These are phyloP conservation scores for Candida loeiensis DNA, from an alignment of 805 yeast genomes.

Conservation along the genomic window DNA sequence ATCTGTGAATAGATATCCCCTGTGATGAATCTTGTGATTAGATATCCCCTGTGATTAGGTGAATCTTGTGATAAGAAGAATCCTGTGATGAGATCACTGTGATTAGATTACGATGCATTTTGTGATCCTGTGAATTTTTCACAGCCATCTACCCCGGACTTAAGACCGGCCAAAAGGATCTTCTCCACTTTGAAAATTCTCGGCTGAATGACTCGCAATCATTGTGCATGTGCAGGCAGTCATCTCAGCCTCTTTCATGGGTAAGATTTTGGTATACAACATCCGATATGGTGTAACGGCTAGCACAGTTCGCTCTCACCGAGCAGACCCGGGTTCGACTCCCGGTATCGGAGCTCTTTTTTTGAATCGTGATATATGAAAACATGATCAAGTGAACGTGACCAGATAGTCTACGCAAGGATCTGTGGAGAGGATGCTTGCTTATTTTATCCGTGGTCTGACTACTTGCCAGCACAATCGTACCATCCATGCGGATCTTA, in stretches of 20 bases:
- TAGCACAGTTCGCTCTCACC: slow-evolving; percentile 83
- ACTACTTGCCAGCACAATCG: neutral
- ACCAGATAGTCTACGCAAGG: no score
- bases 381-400: no score
- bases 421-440: no score
- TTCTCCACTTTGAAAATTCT: neutral
- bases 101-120: no score
- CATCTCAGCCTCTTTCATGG: neutral
- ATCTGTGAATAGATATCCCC: no score
- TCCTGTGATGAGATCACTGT: no score
- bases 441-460: neutral
- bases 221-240: neutral
- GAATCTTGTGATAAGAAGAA: no score
- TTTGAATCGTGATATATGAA: neutral
- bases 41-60: no score
- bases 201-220: neutral
- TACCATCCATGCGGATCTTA: neutral
- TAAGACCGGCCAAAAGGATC: neutral
- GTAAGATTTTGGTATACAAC: neutral
- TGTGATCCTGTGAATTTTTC: neutral
- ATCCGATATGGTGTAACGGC: slow-evolving; percentile 80
- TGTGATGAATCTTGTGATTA: no score
- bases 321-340: slow-evolving; percentile 84
- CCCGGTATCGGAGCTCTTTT: slow-evolving; percentile 67
- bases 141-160: neutral